Base-by-base conservation (phyloP, 2,329 filamentous ascomycete genomes). In the Colletotrichum magnum region DNA sequence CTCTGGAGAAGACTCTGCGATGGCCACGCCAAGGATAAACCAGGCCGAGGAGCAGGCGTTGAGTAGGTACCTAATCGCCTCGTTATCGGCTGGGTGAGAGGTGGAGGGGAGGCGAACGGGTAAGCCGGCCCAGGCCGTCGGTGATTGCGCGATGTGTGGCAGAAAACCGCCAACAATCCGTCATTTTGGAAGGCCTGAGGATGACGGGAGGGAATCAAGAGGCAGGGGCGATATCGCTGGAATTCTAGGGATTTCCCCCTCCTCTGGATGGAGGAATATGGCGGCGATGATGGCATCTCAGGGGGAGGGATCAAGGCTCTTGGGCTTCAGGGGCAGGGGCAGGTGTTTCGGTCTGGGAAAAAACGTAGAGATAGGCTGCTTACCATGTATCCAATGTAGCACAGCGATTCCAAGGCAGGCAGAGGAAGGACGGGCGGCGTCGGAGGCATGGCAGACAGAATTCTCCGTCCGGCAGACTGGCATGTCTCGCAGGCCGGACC, bases 211-310 rank as follows among this genome's bases (percentile, higher is more conserved):
- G 32, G 24, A 26, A 21, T 39, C 21, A 21, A 41, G n/a, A 54
- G 41, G 24, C 32, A 66, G 66, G 66, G 62, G 56, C 61, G 53
- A 68, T 10, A n/a, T 24, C 32, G 36, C 41, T 69, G 66, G 66
- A 69, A 69, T 65, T 36, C 61, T 69, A 69, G 54, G 66, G 65
- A 61, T 43, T 50, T 56, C 9, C 32, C 32, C 9, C 28, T 36
- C 32, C 32, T 6, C 32, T 36, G 57, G 54, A 18, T 39, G 50
- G 45, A 32, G 43, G 32, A 52, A 4, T 24, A 24, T 36, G 62
- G 39, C 32, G 24, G 54, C 39, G 63, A 56, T 65, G 66, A 69
- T 69, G 66, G 61, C 56, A 69, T 65, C 48, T 43, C n/a, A 59
- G 56, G 66, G 66, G 54, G 41, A 24, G 21, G 21, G 21, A 24